A percentile compares a stretch with the other conserved stretches of the same genome.
These are phyloP conservation scores for Microbotryomycetes sp. DNA, from an alignment of 1,284 basidiomycete species.

Conservation along the genomic window DNA sequence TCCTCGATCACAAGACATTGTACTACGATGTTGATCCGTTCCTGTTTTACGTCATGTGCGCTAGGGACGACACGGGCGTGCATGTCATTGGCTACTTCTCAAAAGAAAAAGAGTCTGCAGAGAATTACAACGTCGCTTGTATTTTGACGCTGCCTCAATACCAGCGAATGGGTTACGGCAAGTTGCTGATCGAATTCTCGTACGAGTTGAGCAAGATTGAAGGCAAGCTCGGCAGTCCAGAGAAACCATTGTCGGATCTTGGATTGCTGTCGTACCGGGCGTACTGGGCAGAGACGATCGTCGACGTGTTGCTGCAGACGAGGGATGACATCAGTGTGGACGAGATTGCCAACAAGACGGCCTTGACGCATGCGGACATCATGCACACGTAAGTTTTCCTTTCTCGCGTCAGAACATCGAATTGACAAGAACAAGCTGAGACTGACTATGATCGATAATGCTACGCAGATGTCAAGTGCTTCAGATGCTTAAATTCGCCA, in stretches of 20 bases:
- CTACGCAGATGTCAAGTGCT: slow-evolving; percentile 72
- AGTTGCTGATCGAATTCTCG: slow-evolving; percentile 93
- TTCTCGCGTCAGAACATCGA: not conserved
- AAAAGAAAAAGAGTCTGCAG: slow-evolving; percentile 97
- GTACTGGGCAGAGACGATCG: slow-evolving; percentile 96
- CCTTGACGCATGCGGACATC: slow-evolving; percentile 94
- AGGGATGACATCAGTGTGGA: slow-evolving; percentile 79
- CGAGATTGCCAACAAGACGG: slow-evolving; percentile 91
- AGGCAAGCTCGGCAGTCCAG: slow-evolving; percentile 88
- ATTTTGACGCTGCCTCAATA: slow-evolving; percentile 96
- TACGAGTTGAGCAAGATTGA: slow-evolving; percentile 98
- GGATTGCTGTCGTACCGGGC: slow-evolving; percentile 89
- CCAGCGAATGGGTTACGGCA: slow-evolving; percentile 92
- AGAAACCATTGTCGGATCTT: slow-evolving; percentile 94
- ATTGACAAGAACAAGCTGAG: not conserved
- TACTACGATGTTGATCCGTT: slow-evolving; percentile 99
- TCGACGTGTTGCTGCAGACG: slow-evolving; percentile 65
- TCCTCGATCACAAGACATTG: slow-evolving; percentile 98
- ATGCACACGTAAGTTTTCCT: slow-evolving; percentile 80
- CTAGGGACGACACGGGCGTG: slow-evolving; percentile 81
- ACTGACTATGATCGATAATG: no score
- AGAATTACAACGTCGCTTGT: slow-evolving; percentile 98
- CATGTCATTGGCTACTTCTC: slow-evolving; percentile 98
- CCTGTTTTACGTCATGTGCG: slow-evolving; percentile 95
- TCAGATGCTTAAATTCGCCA: slow-evolving; percentile 93